phyloP scores from a whole-genome alignment of 2,329 filamentous ascomycete species.

The Aspergillus latus region DNA sequence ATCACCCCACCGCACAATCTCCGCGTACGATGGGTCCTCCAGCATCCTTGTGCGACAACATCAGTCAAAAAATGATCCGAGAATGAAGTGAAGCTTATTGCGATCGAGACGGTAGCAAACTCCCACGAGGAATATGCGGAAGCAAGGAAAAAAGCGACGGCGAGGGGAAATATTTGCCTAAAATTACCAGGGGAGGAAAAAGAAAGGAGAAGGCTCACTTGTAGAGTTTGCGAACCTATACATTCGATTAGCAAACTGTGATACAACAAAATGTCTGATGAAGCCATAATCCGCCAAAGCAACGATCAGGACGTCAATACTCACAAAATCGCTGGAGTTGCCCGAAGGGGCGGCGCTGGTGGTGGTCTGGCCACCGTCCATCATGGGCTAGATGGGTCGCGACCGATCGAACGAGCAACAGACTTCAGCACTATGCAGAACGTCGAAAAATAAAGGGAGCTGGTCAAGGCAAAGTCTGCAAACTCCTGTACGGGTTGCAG shows the following conservation, averaged over 20 bases:
- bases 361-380: conserved; percentile 48
- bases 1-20: conserved; percentile 93
- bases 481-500: conserved; percentile 2
- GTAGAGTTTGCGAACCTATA: conserved; percentile 93
- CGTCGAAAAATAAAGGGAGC: conserved; percentile 14
- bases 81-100: conserved; percentile 7
- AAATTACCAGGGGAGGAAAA: conserved; percentile 14
- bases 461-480: conserved; percentile 12
- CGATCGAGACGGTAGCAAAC: background rate
- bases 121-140: conserved; percentile 12
- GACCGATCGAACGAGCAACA: conserved; percentile 38
- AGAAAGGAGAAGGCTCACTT: conserved; percentile 64
- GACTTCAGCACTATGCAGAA: conserved; percentile 27
- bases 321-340: conserved; percentile 94
- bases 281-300: conserved; percentile 18
- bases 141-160: conserved; percentile 10
- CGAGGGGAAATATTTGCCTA: conserved; percentile 4
- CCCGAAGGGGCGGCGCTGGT: conserved; percentile 56
- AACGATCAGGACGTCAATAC: conserved; percentile 42
- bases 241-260: conserved; percentile 29
- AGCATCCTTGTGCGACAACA: conserved; percentile 68
- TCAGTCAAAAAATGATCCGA: conserved; percentile 12
- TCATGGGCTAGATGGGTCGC: conserved; percentile 43
- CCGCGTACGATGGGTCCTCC: conserved; percentile 88
- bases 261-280: conserved; percentile 8